Evolutionary conservation across 331 rosid genomes (phyloP).

Genomic region (Malus hybrid): DNA sequence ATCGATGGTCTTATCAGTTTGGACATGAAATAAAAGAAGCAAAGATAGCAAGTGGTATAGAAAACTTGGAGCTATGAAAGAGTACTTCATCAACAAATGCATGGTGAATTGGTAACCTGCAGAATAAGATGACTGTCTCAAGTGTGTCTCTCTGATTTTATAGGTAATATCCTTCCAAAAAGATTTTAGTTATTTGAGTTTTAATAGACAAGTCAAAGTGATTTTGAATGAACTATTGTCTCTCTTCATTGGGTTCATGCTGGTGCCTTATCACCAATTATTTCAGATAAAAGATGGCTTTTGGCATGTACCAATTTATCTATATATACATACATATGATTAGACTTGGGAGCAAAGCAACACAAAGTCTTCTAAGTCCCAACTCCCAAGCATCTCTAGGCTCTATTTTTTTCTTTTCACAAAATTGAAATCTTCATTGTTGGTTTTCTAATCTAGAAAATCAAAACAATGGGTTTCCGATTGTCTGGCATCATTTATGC

Average conservation of each 20-base stretch:
- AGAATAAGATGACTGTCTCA: not conserved
- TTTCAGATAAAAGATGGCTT: not conserved
- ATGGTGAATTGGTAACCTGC: too few species aligned
- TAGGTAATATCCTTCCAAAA: not conserved
- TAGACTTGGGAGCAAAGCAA: not conserved
- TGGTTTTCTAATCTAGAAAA: not conserved
- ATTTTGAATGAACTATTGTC: not conserved
- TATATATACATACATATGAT: not conserved
- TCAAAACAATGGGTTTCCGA: slow-evolving; percentile 4
- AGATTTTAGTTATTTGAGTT: too few species aligned
- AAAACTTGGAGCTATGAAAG: too few species aligned
- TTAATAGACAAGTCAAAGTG: not conserved
- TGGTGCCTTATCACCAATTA: not conserved
- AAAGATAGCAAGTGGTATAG: not conserved
- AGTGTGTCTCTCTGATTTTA: not conserved
- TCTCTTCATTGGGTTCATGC: not conserved
- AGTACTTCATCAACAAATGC: too few species aligned
- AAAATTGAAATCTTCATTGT: not conserved
- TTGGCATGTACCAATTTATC: not conserved
- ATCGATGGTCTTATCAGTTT: not conserved
- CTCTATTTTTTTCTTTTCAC: not conserved
- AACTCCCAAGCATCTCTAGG: not conserved
- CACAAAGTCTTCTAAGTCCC: not conserved
- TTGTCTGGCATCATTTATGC: not conserved
- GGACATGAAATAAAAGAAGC: not conserved